Evolutionary conservation across 768 basidiomycete genomes (phyloP).

Genomic region (Pisolithus orientalis): DNA sequence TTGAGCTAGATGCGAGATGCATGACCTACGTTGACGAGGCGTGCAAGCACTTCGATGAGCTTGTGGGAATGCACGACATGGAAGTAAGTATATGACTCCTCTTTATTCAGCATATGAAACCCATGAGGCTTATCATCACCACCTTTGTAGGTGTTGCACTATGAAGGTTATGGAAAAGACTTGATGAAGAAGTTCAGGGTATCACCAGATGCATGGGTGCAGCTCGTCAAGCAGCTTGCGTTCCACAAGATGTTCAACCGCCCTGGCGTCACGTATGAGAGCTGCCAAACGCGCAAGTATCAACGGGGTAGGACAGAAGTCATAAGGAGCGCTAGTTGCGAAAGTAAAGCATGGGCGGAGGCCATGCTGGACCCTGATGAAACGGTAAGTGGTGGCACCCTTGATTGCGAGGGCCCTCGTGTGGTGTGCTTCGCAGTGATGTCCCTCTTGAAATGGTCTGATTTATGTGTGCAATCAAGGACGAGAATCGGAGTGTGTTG

Average conservation of each 20-base stretch:
- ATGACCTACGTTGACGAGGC: conserved; percentile 49
- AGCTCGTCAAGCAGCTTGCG: conserved; percentile 93
- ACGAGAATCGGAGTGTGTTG: conserved; percentile 51
- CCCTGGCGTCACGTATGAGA: conserved; percentile 86
- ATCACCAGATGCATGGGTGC: conserved; percentile 93
- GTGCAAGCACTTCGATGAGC: conserved; percentile 63
- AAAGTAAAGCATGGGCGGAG: conserved; percentile 81
- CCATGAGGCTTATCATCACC: conserved; percentile 7
- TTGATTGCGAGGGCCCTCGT: not conserved
- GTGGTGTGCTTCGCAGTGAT: not conserved
- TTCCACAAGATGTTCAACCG: conserved; percentile 79
- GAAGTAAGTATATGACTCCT: conserved; percentile 38
- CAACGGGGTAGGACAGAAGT: conserved; percentile 92
- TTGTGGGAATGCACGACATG: conserved; percentile 76
- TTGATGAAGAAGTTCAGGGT: conserved; percentile 75
- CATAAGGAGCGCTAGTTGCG: conserved; percentile 76
- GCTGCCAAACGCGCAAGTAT: conserved; percentile 89
- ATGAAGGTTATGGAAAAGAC: conserved; percentile 84
- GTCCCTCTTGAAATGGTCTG: not conserved
- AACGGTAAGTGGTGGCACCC: conserved; percentile 34
- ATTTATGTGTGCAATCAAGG: conserved; percentile 27
- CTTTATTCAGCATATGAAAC: not conserved
- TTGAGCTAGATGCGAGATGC: conserved; percentile 56
- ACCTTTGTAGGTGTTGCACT: conserved; percentile 59
- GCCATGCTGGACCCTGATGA: conserved; percentile 67